Evolutionary conservation across 495 filamentous ascomycete genomes (phyloP).

Genomic region (Saxispiralis lemnorum): DNA sequence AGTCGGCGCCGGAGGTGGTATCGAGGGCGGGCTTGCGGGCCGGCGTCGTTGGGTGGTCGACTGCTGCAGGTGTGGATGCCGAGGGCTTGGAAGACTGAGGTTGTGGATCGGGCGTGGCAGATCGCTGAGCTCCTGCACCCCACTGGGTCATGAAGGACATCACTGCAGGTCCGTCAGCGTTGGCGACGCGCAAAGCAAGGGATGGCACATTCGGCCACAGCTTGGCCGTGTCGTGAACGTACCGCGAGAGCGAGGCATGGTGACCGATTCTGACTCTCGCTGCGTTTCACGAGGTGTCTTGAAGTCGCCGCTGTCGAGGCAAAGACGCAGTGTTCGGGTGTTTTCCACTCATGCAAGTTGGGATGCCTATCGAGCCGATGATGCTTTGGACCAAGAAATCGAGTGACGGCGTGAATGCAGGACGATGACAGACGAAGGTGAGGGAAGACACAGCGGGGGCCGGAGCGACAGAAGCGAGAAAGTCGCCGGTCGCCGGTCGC

Average conservation of each 20-base stretch:
- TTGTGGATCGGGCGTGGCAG: slow-evolving; percentile 12
- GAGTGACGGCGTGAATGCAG: too few species aligned
- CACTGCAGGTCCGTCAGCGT: slow-evolving; percentile 26
- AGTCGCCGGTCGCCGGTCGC: too few species aligned
- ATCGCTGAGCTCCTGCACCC: slow-evolving; percentile 26
- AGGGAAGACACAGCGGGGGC: too few species aligned
- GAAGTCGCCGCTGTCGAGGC: too few species aligned
- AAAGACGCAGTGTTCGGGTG: too few species aligned
- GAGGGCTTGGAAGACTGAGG: too few species aligned
- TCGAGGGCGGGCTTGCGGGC: slow-evolving; percentile 2
- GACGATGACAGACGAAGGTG: too few species aligned
- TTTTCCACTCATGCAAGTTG: too few species aligned
- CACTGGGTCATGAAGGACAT: slow-evolving; percentile 47
- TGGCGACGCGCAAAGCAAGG: background rate
- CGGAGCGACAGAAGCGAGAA: too few species aligned
- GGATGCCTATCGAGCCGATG: too few species aligned
- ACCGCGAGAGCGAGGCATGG: slow-evolving; percentile 17
- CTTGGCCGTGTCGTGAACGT: background rate
- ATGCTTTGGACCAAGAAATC: too few species aligned
- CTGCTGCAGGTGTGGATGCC: too few species aligned
- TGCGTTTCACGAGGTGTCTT: background rate
- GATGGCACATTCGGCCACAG: background rate
- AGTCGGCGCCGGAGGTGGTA: slow-evolving; percentile 7
- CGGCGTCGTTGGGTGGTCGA: background rate
- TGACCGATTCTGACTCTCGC: slow-evolving; percentile 2